Base-by-base conservation (phyloP, 2,329 filamentous ascomycete genomes). In the Chrysoporthe cubensis region DNA sequence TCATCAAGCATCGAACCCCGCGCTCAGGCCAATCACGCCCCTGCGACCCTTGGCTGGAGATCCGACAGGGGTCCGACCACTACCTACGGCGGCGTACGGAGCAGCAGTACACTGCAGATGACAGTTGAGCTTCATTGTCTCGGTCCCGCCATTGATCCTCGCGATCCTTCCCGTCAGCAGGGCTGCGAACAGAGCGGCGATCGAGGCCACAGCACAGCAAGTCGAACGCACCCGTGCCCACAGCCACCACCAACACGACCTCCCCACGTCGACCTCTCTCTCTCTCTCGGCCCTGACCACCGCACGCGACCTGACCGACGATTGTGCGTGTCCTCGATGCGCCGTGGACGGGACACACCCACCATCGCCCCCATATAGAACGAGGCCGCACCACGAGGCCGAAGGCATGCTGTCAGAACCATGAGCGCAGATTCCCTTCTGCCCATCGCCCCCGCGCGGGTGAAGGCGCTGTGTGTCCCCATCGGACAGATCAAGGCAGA, bases 381-480 rank as follows among this genome's bases (percentile, higher is more conserved):
- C 67, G 43, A 48, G 26, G 26, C 18, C 21, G 54, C 42, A 16
- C 54, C 7, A 32, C 32, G 42, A 59, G 26, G 14, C 58, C 60
- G 68, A 52, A 66, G 69, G 69, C 59, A 70, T 70, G 69, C 66
- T 67, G 58, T 66, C 66, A 65, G 71, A 62, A 76, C 63, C 61
- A 97, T 97, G 94, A 90, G 88, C 82, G 86, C 92, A 81, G 95
- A 97, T 84, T 90, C 92, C 80, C 88, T 97, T 79, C 91, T 94
- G 78, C 94, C 95, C 80, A 89, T 94, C 83, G 92, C 94, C 80
- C 94, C 94, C 78, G 95, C 94, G 82, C 91, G 92, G 85, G 89
- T 98, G 77, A 92, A 92, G 82, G 93, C 91, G 71, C 87, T 97
- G 74, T 87, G 97, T 69, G 84, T 98, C 70, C 96, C 96, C 65